Base-by-base conservation (phyloP, 768 basidiomycete species). In the Favolaschia claudopus region DNA sequence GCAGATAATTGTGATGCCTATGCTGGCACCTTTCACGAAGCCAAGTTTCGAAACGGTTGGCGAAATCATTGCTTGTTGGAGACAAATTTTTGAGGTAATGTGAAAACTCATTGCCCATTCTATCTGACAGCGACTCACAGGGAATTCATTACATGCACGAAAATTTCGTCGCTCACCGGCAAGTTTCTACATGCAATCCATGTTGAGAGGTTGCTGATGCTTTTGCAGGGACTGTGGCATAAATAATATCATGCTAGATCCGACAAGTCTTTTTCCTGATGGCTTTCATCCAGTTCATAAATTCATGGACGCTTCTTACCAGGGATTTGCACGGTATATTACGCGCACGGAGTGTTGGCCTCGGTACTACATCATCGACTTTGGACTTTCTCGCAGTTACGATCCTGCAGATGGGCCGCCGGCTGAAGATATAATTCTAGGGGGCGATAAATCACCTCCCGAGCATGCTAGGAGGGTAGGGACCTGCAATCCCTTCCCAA, bases 1-100 rank as follows among this genome's bases (percentile, higher is more conserved):
- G 47, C 38, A 48, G 33, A 57, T 57, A 10, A 5, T 57, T 4
- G 55, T 57, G 5, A 48, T 49, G 47, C 55, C 55, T 19, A 25
- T 12, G 12, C 12, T 57, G 17, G 46, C 49, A 22, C 7, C 24
- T 8, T 44, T 44, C 10, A 20, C 32, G 12, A 9, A 4, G 19
- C 42, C 53, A 7, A 40, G 32, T 45, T 42, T 53, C 20, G 51
- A 53, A 15, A 53, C 51, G 19, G 39, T 42, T 12, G 43, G 43
- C 5, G 53, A 54, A 19, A 34, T 44, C 31, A 17, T 54, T 12
- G 53, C 13, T 28, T 54, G 53, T 36, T 54, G 44, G 36, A 32
- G 34, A 2, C 53, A 54, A 25, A 45, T 54, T 25, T 54, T 54
- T 32, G 53, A 54, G 32, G 53, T 37, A 3, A 36, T 40, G 27